These are phyloP conservation scores for Chaetomiaceae sp. DNA, from an alignment of 2,329 filamentous ascomycete species.

Conservation along the genomic window DNA sequence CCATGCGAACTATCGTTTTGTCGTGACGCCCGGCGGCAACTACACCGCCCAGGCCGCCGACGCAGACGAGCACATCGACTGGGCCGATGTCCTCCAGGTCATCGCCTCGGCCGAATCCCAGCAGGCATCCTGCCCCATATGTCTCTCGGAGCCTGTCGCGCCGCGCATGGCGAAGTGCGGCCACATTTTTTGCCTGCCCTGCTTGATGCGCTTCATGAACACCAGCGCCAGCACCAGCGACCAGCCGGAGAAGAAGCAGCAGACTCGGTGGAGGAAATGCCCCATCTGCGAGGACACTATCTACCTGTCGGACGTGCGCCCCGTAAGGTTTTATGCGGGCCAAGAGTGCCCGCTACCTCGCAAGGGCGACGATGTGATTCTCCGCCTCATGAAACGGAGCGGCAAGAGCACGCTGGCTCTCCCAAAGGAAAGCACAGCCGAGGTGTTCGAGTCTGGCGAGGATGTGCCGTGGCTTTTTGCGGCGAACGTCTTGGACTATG, in stretches of 20 bases:
- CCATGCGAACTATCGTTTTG: constrained; percentile 95
- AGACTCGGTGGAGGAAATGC: constrained; percentile 85
- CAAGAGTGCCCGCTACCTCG: constrained; percentile 77
- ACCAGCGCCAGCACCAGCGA: constrained; percentile 66
- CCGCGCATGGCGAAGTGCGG: constrained; percentile 96
- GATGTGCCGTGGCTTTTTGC: constrained; percentile 94
- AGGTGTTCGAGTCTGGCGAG: constrained; percentile 62
- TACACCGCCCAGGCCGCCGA: constrained; percentile 79
- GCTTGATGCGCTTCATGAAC: constrained; percentile 93
- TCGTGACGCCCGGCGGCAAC: constrained; percentile 75
- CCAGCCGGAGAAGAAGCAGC: constrained; percentile 39
- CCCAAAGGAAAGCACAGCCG: constrained; percentile 71
- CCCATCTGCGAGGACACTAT: constrained; percentile 92
- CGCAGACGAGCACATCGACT: constrained; percentile 84
- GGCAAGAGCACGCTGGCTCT: constrained; percentile 80
- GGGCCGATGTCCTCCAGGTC: constrained; percentile 85
- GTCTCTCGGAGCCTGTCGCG: constrained; percentile 84
- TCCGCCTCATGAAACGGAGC: constrained; percentile 78
- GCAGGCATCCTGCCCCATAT: constrained; percentile 85
- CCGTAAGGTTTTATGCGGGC: constrained; percentile 85
- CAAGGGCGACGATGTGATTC: constrained; percentile 82
- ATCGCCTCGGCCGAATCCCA: constrained; percentile 88
- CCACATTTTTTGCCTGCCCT: constrained; percentile 93
- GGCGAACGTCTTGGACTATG: constrained; percentile 90
- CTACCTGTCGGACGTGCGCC: constrained; percentile 84